A percentile compares a stretch with the other conserved stretches of the same genome.
Evolutionary conservation across 2,329 filamentous ascomycete species (phyloP).

Genomic region (Colletotrichum lindemuthianum): DNA sequence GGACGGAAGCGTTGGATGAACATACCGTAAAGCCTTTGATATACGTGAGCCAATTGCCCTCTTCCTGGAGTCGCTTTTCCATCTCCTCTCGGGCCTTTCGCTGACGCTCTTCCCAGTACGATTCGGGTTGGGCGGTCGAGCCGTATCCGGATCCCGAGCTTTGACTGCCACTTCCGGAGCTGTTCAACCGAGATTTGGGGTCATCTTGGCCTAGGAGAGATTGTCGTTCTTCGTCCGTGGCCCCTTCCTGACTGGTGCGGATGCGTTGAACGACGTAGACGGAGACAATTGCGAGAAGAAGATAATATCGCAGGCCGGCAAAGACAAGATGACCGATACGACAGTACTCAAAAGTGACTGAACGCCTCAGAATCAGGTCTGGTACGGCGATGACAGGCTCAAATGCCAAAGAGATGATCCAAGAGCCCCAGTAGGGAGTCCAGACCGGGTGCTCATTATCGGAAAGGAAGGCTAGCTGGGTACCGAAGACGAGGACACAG

Average conservation of each 20-base stretch:
- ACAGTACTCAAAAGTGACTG: slow-evolving; percentile 38
- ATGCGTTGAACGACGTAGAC: slow-evolving; percentile 33
- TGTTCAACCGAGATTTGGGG: slow-evolving; percentile 37
- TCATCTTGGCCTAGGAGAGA: slow-evolving; percentile 57
- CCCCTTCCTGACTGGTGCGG: slow-evolving; percentile 37
- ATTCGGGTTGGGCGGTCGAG: slow-evolving; percentile 59
- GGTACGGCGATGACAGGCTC: slow-evolving; percentile 59
- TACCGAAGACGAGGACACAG: slow-evolving; percentile 71
- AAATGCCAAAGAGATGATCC: slow-evolving; percentile 65
- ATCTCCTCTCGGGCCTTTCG: slow-evolving; percentile 66
- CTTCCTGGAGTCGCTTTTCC: slow-evolving; percentile 75
- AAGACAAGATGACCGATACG: slow-evolving; percentile 33
- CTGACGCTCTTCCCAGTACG: slow-evolving; percentile 62
- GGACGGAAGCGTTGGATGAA: slow-evolving; percentile 19
- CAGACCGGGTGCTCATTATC: slow-evolving; percentile 63
- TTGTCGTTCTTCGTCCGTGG: slow-evolving; percentile 66
- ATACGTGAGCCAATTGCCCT: slow-evolving; percentile 82
- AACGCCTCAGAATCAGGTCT: slow-evolving; percentile 40
- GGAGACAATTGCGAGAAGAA: slow-evolving; percentile 28
- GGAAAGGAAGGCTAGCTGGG: slow-evolving; percentile 65
- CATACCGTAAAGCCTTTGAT: slow-evolving; percentile 74
- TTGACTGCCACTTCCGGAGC: slow-evolving; percentile 37
- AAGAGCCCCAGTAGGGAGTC: slow-evolving; percentile 72
- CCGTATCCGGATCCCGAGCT: slow-evolving; percentile 51
- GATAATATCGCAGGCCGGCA: slow-evolving; percentile 27